Conservation (phyloP, 331 rosid species). For the Quercus tomentella region DNA sequence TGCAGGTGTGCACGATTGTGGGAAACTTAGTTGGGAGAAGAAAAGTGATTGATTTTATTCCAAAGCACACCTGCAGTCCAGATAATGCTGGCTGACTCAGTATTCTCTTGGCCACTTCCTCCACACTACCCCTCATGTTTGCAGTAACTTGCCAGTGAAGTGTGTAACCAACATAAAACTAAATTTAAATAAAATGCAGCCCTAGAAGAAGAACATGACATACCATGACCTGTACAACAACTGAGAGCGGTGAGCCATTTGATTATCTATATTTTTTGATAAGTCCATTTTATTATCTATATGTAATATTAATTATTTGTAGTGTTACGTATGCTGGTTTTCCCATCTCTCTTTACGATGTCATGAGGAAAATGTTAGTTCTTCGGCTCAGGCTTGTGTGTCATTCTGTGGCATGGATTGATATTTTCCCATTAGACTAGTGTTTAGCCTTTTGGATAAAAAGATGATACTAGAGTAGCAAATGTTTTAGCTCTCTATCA, state of each 20-base stretch:
- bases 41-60: slow-evolving; percentile 5
- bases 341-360: background rate
- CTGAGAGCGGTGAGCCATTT: slow-evolving; percentile 7
- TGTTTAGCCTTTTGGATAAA: too few species aligned
- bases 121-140: slow-evolving; percentile 89
- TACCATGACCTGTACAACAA: slow-evolving; percentile 84
- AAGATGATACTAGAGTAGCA: too few species aligned
- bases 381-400: background rate
- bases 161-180: slow-evolving; percentile 16
- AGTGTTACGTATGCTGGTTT: background rate
- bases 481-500: too few species aligned
- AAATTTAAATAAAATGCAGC: background rate
- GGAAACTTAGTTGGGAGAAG: background rate
- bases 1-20: slow-evolving; percentile 64
- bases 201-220: background rate
- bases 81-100: slow-evolving; percentile 74
- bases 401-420: too few species aligned
- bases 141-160: slow-evolving; percentile 63
- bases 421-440: too few species aligned
- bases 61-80: slow-evolving; percentile 83
- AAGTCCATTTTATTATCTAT: background rate
- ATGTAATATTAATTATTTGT: background rate
- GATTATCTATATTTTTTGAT: too few species aligned
- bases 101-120: slow-evolving; percentile 83
- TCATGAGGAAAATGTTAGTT: background rate